phyloP scores from a whole-genome alignment of 495 filamentous ascomycete genomes.

The Podospora conica region DNA sequence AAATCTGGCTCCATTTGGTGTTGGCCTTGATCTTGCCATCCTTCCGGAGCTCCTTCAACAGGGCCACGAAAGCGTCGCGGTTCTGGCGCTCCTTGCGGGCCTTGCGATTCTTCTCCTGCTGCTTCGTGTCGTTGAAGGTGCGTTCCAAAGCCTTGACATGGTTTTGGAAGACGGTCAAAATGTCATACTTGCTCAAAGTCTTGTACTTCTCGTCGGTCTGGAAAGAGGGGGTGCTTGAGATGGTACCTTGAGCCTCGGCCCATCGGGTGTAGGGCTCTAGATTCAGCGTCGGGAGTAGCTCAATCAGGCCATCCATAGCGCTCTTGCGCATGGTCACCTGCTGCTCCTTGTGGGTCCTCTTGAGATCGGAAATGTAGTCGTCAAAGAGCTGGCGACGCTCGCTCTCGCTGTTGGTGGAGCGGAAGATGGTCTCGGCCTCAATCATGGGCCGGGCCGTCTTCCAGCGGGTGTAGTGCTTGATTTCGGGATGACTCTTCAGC shows the following conservation, averaged over 20 bases:
- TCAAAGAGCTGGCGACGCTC: conserved; percentile 92
- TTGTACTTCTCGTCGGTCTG: conserved; percentile 84
- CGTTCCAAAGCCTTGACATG: conserved; percentile 90
- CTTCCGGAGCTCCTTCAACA: conserved; percentile 66
- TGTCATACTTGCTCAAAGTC: conserved; percentile 77
- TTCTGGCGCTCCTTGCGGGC: conserved; percentile 76
- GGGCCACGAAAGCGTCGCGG: conserved; percentile 68
- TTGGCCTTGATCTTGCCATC: conserved; percentile 84
- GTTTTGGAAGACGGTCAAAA: conserved; percentile 88
- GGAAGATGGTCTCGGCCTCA: conserved; percentile 91
- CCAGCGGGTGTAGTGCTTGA: conserved; percentile 97
- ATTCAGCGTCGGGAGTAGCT: conserved; percentile 74
- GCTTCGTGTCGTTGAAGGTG: conserved; percentile 79
- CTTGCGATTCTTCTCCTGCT: conserved; percentile 76
- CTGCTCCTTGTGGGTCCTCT: conserved; percentile 66
- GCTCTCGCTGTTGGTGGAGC: conserved; percentile 78
- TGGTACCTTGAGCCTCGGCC: conserved; percentile 79
- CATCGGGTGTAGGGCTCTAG: conserved; percentile 93
- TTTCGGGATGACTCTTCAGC: conserved; percentile 94
- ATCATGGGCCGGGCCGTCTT: conserved; percentile 93
- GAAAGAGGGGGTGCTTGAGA: conserved; percentile 73
- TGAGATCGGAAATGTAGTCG: conserved; percentile 83
- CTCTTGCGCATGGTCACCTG: conserved; percentile 67
- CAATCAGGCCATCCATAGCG: conserved; percentile 78
- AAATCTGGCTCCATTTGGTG: conserved; percentile 81